Evolutionary conservation across 768 basidiomycete genomes (phyloP).

Genomic region (Termitomyces sp.): DNA sequence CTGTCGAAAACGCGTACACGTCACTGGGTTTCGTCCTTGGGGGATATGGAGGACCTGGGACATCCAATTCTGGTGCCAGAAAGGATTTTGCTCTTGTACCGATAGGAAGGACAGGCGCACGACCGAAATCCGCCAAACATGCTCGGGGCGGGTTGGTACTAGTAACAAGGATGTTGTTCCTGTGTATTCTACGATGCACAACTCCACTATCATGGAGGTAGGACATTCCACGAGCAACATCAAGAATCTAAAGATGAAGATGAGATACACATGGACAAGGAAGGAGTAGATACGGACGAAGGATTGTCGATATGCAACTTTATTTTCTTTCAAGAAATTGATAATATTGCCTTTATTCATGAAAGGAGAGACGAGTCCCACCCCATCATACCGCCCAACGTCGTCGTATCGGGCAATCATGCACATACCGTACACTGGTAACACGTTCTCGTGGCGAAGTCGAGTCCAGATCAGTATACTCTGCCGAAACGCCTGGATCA

Average conservation of each 20-base stretch:
- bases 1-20: constrained; percentile 10
- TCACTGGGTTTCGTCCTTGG: constrained; percentile 4
- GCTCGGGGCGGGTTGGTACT: not conserved
- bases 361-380: constrained; percentile 4
- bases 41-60: not conserved
- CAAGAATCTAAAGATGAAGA: not conserved
- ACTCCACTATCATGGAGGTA: constrained; percentile 1
- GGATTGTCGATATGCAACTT: not conserved
- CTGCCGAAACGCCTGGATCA: not conserved
- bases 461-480: not conserved
- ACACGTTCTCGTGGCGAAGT: not conserved
- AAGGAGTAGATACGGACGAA: not conserved
- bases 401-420: not conserved
- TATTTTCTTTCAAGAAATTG: not conserved
- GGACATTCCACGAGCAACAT: constrained; percentile 7
- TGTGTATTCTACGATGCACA: constrained; percentile 2
- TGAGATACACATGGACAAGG: not conserved
- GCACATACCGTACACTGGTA: not conserved
- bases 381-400: not conserved
- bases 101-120: not conserved
- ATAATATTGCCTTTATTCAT: not conserved
- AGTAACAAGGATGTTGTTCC: not conserved
- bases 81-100: not conserved
- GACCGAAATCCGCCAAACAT: constrained; percentile 1
- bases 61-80: not conserved